phyloP scores from a whole-genome alignment of 768 basidiomycete genomes.

The Punctularia strigosozonata region DNA sequence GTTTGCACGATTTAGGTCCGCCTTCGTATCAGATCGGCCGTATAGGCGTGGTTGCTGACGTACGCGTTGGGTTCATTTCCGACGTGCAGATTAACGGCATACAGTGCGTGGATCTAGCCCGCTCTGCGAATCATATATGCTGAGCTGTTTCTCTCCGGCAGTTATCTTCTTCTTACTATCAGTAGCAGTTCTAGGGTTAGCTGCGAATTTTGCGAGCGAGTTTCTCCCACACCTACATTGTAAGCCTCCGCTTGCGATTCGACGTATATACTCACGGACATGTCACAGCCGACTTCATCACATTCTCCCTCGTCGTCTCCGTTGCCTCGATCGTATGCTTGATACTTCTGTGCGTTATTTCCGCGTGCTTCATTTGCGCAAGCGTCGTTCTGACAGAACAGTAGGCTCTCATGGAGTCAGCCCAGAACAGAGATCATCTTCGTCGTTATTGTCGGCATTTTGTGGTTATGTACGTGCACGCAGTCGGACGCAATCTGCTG shows the following conservation, averaged over 20 bases:
- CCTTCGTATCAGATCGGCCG: no score
- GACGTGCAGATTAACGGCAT: slow-evolving; percentile 40
- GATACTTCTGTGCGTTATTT: slow-evolving; percentile 37
- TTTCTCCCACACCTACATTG: slow-evolving; percentile 59
- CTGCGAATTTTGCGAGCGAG: slow-evolving; percentile 51
- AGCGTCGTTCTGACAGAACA: slow-evolving; percentile 3
- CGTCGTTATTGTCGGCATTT: slow-evolving; percentile 40
- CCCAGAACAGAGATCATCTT: slow-evolving; percentile 48
- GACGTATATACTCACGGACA: not conserved
- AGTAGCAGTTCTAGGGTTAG: slow-evolving; percentile 52
- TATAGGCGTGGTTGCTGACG: no score
- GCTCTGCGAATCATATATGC: slow-evolving; percentile 8
- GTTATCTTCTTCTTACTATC: slow-evolving; percentile 26
- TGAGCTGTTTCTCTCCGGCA: no score
- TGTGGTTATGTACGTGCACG: slow-evolving; percentile 56
- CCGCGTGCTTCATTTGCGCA: not conserved
- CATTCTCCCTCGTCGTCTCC: slow-evolving; percentile 56
- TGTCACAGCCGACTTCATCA: slow-evolving; percentile 50
- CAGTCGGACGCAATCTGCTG: not conserved
- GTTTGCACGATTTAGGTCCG: no score
- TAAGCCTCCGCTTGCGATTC: slow-evolving; percentile 21
- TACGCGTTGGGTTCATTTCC: no score
- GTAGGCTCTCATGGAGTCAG: slow-evolving; percentile 59
- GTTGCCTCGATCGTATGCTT: slow-evolving; percentile 54
- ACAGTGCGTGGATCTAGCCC: slow-evolving; percentile 21